A percentile compares a stretch with the other conserved stretches of the same genome.
Conservation (phyloP, 2,329 filamentous ascomycete species). For the Colletotrichum destructivum region DNA sequence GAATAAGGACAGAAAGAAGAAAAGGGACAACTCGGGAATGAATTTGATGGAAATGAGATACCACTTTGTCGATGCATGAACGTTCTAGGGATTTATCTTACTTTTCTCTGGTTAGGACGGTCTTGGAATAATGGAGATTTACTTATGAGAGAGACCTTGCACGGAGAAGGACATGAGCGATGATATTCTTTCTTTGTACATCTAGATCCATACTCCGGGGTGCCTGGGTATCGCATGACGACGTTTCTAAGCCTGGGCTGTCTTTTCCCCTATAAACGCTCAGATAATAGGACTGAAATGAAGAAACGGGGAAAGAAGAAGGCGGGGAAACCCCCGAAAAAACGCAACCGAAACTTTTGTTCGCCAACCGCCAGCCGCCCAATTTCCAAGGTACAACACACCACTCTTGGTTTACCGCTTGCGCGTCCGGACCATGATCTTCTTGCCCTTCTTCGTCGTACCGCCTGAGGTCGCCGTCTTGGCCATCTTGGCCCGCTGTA, state of each 20-base stretch:
- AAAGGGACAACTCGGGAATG: slow-evolving; percentile 10
- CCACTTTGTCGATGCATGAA: slow-evolving; percentile 34
- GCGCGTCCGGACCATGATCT: slow-evolving; percentile 74
- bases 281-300: slow-evolving; percentile 38
- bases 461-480: slow-evolving; percentile 75
- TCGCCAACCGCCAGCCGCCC: slow-evolving; percentile 33
- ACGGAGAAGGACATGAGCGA: slow-evolving; percentile 26
- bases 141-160: slow-evolving; percentile 31
- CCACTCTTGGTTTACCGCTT: slow-evolving; percentile 63
- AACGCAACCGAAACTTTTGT: slow-evolving; percentile 22
- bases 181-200: slow-evolving; percentile 37
- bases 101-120: slow-evolving; percentile 8
- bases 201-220: slow-evolving; percentile 41
- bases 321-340: not conserved
- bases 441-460: slow-evolving; percentile 72
- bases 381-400: not conserved
- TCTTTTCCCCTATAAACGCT: slow-evolving; percentile 26
- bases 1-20: slow-evolving; percentile 19
- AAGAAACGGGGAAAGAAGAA: slow-evolving; percentile 28
- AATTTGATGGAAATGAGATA: slow-evolving; percentile 31
- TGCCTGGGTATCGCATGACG: slow-evolving; percentile 45
- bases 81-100: slow-evolving; percentile 9
- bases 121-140: slow-evolving; percentile 28
- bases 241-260: slow-evolving; percentile 40
- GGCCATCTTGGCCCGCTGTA: slow-evolving; percentile 75